Conservation (phyloP, 2,329 filamentous ascomycete genomes). For the Blastomyces silverae region DNA sequence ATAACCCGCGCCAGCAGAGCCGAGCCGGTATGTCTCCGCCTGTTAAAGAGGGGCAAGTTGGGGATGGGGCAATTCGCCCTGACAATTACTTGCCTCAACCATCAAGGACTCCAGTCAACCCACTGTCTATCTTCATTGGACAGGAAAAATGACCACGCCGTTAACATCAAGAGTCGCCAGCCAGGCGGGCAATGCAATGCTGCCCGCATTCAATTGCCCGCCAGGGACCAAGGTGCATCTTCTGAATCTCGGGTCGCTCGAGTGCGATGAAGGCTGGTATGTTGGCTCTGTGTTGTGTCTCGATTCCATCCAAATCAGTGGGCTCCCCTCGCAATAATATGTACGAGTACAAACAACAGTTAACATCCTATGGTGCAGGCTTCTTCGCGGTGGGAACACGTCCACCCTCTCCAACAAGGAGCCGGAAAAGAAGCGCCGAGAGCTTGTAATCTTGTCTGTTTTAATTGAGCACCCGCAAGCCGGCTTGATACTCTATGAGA, state of each 20-base stretch:
- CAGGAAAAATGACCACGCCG: conserved; percentile 11
- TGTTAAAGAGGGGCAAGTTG: not conserved
- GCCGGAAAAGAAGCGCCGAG: conserved; percentile 39
- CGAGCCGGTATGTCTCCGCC: not conserved
- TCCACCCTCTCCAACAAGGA: conserved; percentile 33
- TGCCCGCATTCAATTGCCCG: conserved; percentile 39
- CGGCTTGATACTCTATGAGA: conserved; percentile 44
- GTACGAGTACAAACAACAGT: not conserved
- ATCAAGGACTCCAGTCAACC: not conserved
- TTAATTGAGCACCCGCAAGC: conserved; percentile 43
- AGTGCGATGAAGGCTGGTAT: conserved; percentile 45
- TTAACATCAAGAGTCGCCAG: conserved; percentile 15
- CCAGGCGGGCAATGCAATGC: conserved; percentile 14
- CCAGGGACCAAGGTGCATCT: conserved; percentile 45
- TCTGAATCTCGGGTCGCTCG: conserved; percentile 41
- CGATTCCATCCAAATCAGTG: not conserved
- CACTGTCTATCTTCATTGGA: not conserved
- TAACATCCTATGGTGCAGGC: conserved; percentile 20
- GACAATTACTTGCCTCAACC: not conserved
- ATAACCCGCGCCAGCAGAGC: too few species aligned
- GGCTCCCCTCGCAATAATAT: not conserved
- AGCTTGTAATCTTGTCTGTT: conserved; percentile 39
- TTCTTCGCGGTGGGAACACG: conserved; percentile 39
- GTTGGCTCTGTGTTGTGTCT: conserved; percentile 7
- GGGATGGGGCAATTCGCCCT: not conserved